Evolutionary conservation across 352 stramenopile genomes (phyloP).

Genomic region (Phytophthora megakarya): DNA sequence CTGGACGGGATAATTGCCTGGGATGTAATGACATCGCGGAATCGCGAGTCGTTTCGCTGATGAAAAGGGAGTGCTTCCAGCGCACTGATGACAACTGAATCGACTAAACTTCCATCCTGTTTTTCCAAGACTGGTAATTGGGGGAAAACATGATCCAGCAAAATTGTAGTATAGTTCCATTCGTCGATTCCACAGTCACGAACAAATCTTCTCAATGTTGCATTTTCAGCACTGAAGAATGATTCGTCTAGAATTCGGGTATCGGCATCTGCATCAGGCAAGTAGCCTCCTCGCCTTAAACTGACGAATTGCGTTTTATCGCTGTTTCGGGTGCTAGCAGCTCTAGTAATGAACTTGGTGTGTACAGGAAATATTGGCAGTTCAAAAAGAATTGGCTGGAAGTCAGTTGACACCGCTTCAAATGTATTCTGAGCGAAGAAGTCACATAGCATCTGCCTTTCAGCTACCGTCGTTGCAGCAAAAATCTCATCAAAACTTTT

Average conservation of each 20-base stretch:
- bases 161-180: slow-evolving; percentile 56
- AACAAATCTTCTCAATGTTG: slow-evolving; percentile 50
- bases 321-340: neutral
- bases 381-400: slow-evolving; percentile 46
- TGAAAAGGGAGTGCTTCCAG: slow-evolving; percentile 59
- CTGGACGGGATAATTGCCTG: slow-evolving; percentile 58
- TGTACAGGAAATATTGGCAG: slow-evolving; percentile 59
- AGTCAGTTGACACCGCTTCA: slow-evolving; percentile 40
- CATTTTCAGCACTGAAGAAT: slow-evolving; percentile 53
- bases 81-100: slow-evolving; percentile 53
- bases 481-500: slow-evolving; percentile 52
- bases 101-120: slow-evolving; percentile 42
- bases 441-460: slow-evolving; percentile 44
- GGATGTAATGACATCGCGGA: slow-evolving; percentile 50
- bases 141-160: slow-evolving; percentile 71
- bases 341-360: neutral
- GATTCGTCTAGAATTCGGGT: slow-evolving; percentile 48
- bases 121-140: slow-evolving; percentile 42
- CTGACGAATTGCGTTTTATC: slow-evolving; percentile 22
- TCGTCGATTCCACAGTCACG: slow-evolving; percentile 56
- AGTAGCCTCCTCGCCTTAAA: slow-evolving; percentile 41
- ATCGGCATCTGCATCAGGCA: slow-evolving; percentile 53
- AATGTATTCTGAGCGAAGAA: slow-evolving; percentile 50
- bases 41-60: slow-evolving; percentile 51
- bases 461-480: slow-evolving; percentile 20